A percentile compares a stretch with the other conserved stretches of the same genome.
phyloP scores from a whole-genome alignment of 306 rosid genomes.

The apple (Malus domestica) region ASM211411v1 NC_041797.1:36285501-36286000 shows the following conservation, averaged over 20 bases:
- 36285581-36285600: conserved; percentile 42
- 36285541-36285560: conserved; percentile 48
- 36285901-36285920: conserved; percentile 61
- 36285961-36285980: background rate
- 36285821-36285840: conserved; percentile 25
- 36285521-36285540: conserved; percentile 30
- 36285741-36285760: conserved; percentile 8
- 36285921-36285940: conserved; percentile 50
- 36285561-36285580: conserved; percentile 64
- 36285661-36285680: conserved; percentile 69
- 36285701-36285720: conserved; percentile 40
- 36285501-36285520: conserved; percentile 44
- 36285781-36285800: conserved; percentile 36
- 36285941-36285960: background rate
- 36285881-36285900: conserved; percentile 37
- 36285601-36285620: conserved; percentile 46
- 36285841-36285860: conserved; percentile 35
- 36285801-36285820: conserved; percentile 41
- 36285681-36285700: conserved; percentile 34
- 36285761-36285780: conserved; percentile 19
- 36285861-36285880: conserved; percentile 36
- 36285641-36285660: conserved; percentile 67
- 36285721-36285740: conserved; percentile 28
- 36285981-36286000: background rate
- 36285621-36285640: conserved; percentile 70